These are phyloP conservation scores for Phytophthora uliginosa DNA, from an alignment of 352 stramenopile genomes.

Conservation along the genomic window DNA sequence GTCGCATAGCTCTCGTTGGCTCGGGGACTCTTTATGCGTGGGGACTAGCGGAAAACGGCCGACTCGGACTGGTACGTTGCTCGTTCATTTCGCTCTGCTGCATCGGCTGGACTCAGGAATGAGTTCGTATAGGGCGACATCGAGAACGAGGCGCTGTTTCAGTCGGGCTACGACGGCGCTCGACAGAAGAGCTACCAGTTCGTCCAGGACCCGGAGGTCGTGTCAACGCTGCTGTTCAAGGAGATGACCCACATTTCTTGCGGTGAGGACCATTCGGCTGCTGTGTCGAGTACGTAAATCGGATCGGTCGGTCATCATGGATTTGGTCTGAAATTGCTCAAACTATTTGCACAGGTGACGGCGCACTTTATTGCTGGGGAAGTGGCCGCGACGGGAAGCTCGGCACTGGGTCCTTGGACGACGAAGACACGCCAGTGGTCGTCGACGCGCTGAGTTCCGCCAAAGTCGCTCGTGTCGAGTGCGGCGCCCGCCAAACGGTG, in stretches of 20 bases:
- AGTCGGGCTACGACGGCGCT: slow-evolving; percentile 71
- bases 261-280: slow-evolving; percentile 74
- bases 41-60: slow-evolving; percentile 75
- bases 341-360: slow-evolving; percentile 46
- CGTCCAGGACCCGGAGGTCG: slow-evolving; percentile 54
- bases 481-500: slow-evolving; percentile 71
- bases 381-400: slow-evolving; percentile 74
- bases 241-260: slow-evolving; percentile 62
- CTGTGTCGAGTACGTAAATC: slow-evolving; percentile 66
- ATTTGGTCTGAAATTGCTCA: slow-evolving; percentile 5
- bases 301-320: background rate
- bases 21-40: slow-evolving; percentile 73
- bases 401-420: slow-evolving; percentile 65
- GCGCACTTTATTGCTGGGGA: slow-evolving; percentile 78
- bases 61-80: slow-evolving; percentile 65
- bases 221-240: slow-evolving; percentile 58
- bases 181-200: slow-evolving; percentile 80
- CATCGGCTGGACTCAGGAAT: background rate
- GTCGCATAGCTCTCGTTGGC: slow-evolving; percentile 48
- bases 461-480: slow-evolving; percentile 62
- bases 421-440: slow-evolving; percentile 58
- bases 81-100: background rate
- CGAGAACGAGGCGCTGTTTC: slow-evolving; percentile 75
- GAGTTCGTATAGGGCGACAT: slow-evolving; percentile 59
- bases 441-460: slow-evolving; percentile 71